Evolutionary conservation across 2,329 filamentous ascomycete species (phyloP).

Genomic region (Diplodia scrobiculata): DNA sequence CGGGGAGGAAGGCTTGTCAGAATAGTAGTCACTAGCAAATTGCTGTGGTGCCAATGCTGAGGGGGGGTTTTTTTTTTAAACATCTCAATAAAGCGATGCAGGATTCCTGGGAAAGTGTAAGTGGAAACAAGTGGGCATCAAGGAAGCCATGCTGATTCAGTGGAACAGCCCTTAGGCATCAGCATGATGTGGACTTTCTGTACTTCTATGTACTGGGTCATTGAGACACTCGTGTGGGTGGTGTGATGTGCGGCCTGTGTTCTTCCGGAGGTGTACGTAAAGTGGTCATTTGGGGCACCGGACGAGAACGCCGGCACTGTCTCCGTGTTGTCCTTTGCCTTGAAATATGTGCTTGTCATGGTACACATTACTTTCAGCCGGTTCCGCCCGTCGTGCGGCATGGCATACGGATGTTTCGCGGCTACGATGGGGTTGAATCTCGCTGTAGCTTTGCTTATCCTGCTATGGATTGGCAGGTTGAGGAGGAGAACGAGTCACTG

Average conservation of each 20-base stretch:
- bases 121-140: not conserved
- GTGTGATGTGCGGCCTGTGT: not conserved
- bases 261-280: no score
- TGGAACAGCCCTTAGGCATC: not conserved
- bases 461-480: not conserved
- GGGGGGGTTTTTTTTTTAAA: no score
- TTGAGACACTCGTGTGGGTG: not conserved
- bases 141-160: not conserved
- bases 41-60: no score
- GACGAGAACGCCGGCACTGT: not conserved
- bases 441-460: not conserved
- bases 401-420: not conserved
- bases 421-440: not conserved
- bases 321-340: not conserved
- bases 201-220: not conserved
- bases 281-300: no score
- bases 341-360: not conserved
- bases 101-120: not conserved
- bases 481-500: not conserved
- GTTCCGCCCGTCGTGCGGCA: not conserved
- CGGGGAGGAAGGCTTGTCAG: no score
- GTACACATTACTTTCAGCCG: not conserved
- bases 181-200: not conserved
- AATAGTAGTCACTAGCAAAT: no score
- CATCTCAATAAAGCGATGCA: not conserved